Conservation (phyloP, 2,329 filamentous ascomycete genomes). For the Hyphodiscus sp. region DNA sequence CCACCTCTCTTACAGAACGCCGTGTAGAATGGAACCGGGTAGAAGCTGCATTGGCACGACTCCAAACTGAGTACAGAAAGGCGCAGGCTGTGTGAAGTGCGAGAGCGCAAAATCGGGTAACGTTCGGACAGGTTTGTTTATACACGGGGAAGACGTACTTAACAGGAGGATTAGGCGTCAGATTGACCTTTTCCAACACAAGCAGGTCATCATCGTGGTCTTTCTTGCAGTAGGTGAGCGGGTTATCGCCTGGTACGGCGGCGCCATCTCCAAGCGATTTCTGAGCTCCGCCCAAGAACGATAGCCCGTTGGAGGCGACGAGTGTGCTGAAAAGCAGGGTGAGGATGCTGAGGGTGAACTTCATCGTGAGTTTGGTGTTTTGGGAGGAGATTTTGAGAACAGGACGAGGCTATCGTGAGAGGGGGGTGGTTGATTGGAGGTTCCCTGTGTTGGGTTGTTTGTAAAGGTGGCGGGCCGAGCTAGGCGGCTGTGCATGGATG, state of each 20-base stretch:
- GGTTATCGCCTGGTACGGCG: slow-evolving; percentile 61
- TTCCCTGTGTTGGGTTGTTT: not conserved
- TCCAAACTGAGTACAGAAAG: too few relatives aligned
- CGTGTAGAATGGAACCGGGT: too few relatives aligned
- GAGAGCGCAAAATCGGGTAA: too few relatives aligned
- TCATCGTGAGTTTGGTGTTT: slow-evolving; percentile 22
- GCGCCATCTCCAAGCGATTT: slow-evolving; percentile 43
- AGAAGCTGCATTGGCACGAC: too few relatives aligned
- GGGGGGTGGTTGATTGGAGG: not conserved
- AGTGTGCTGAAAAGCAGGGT: slow-evolving; percentile 24
- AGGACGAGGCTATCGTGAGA: slow-evolving; percentile 1
- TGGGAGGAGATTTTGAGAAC: slow-evolving; percentile 1
- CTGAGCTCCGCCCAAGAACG: slow-evolving; percentile 41
- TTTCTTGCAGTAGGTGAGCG: slow-evolving; percentile 66
- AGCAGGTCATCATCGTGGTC: slow-evolving; percentile 66
- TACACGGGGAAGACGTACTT: not conserved
- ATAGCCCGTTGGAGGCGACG: slow-evolving; percentile 36
- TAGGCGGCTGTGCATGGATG: not conserved
- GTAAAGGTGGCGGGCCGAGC: not conserved
- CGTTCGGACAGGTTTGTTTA: slow-evolving; percentile 17
- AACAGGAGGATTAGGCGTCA: slow-evolving; percentile 75
- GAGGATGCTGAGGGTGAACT: slow-evolving; percentile 23
- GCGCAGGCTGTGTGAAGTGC: too few relatives aligned
- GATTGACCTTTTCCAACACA: slow-evolving; percentile 69
- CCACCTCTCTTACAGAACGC: too few relatives aligned